phyloP scores from a whole-genome alignment of 768 basidiomycete genomes.

The Leucosporidium creatinivorum region DNA sequence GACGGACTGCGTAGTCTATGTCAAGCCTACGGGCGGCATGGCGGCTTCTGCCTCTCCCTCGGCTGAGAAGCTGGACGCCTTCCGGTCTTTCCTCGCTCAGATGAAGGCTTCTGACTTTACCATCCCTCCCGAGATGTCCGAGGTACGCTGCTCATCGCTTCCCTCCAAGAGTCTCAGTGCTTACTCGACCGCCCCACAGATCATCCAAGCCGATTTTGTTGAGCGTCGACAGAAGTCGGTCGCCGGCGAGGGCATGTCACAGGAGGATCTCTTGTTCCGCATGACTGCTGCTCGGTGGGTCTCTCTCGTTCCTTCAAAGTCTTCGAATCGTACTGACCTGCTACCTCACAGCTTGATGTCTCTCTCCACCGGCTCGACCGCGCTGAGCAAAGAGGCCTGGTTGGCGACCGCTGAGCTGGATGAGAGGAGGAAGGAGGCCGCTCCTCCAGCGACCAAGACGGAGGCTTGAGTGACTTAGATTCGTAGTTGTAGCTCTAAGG shows the following conservation, averaged over 20 bases:
- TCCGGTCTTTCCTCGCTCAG: conserved; percentile 28
- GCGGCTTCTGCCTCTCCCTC: neutral
- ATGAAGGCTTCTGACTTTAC: conserved; percentile 13
- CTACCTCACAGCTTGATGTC: conserved; percentile 26
- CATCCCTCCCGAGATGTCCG: conserved; percentile 33
- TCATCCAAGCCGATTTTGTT: conserved; percentile 38
- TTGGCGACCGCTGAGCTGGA: conserved; percentile 32
- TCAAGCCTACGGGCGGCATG: conserved; percentile 7
- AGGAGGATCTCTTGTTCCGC: conserved; percentile 37
- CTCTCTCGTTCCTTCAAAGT: neutral
- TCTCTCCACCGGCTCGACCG: conserved; percentile 23
- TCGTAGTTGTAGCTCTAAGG: too few relatives aligned
- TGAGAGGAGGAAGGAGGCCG: conserved; percentile 33
- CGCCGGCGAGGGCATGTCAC: conserved; percentile 33
- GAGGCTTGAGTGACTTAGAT: too few relatives aligned
- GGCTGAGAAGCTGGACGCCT: conserved; percentile 20
- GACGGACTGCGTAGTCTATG: conserved; percentile 36
- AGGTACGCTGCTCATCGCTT: too few relatives aligned
- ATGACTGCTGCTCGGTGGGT: conserved; percentile 36
- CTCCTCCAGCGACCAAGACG: conserved; percentile 2
- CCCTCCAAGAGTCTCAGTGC: too few relatives aligned
- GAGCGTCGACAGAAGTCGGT: conserved; percentile 26
- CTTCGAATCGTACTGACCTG: neutral
- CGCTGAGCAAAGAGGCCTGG: conserved; percentile 33
- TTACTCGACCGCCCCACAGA: conserved; percentile 3